Evolutionary conservation across 352 stramenopile species (phyloP), one percentile per base, ranked within the genome.

Genomic region (Pythium sp.): DNA sequence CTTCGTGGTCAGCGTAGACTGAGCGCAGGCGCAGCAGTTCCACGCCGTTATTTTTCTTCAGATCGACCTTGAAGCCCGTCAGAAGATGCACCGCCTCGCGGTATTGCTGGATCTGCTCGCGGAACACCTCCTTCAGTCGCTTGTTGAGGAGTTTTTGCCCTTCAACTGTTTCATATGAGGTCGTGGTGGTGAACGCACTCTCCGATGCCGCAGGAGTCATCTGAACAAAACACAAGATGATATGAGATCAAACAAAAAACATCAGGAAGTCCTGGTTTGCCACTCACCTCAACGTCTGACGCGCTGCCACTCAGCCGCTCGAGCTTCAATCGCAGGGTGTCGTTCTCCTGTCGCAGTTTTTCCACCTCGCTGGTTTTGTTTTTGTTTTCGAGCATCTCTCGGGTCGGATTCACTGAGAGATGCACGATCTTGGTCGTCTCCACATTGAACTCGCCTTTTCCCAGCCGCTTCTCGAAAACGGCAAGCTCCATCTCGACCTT

Each of bases 101-200:
- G 67, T 96, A 97, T 61, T 91, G 87, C 68, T 90, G 84, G 54
- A 93, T 97, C 79, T 95, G 86, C 65, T 97, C 90, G 65, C 80
- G 88, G 36, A 94, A 97, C 15, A 91, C 83, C 77, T 95, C 80
- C 65, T 98, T 97, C 58, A 98, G 72, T 0, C 92, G 87, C 70
- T 95, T 77, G 63, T 96, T 95, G 20, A 95, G 72, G 49, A 93
- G 81, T 68, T 93, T 93, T 26, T 93, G 82, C n/a, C 86, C 86
- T 64, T 94, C 85, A 12, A 94, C 84, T 0, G 86, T 94, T 63
- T 93, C 86, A 59, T 94, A 93, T 11, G 87, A 92, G 20, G 85
- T 91, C 22, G 77, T 93, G 12, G 78, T 91, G 28, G 81, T 97
- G 65, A 88, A 77, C 24, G 75, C 77, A 11, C 74, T 69, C 22